These are phyloP conservation scores for Fusarium ramigenum DNA, from an alignment of 2,329 filamentous ascomycete genomes.

Conservation along the genomic window DNA sequence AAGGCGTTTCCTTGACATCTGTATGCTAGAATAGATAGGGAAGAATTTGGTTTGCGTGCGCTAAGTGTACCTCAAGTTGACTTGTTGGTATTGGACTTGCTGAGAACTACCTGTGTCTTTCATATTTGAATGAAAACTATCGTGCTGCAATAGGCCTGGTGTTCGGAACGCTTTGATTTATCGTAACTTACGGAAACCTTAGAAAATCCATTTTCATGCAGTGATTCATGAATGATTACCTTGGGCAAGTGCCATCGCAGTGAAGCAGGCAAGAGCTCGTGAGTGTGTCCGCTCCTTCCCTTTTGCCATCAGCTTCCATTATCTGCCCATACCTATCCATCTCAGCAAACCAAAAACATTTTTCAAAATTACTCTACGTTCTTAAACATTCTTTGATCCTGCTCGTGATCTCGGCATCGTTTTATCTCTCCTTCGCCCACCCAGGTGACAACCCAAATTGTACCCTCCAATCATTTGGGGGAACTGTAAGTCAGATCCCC, in stretches of 20 bases:
- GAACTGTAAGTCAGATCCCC: conserved; percentile 4
- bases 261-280: not conserved
- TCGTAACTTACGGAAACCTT: not conserved
- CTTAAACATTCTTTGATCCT: not conserved
- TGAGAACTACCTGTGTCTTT: not conserved
- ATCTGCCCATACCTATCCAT: not conserved
- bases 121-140: too few species aligned
- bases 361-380: not conserved
- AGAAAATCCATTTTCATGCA: not conserved
- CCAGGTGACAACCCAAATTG: not conserved
- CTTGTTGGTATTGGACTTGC: fast-evolving
- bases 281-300: not conserved
- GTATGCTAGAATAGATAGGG: fast-evolving
- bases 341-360: not conserved
- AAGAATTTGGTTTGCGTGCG: not conserved
- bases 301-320: not conserved
- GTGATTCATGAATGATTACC: not conserved
- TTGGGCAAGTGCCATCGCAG: not conserved
- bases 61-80: not conserved
- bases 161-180: too few species aligned
- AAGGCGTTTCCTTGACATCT: fast-evolving
- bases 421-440: not conserved
- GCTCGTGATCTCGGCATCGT: not conserved
- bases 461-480: not conserved
- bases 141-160: too few species aligned